phyloP scores from a whole-genome alignment of 2,329 filamentous ascomycete species.

The Aspergillus sp. region DNA sequence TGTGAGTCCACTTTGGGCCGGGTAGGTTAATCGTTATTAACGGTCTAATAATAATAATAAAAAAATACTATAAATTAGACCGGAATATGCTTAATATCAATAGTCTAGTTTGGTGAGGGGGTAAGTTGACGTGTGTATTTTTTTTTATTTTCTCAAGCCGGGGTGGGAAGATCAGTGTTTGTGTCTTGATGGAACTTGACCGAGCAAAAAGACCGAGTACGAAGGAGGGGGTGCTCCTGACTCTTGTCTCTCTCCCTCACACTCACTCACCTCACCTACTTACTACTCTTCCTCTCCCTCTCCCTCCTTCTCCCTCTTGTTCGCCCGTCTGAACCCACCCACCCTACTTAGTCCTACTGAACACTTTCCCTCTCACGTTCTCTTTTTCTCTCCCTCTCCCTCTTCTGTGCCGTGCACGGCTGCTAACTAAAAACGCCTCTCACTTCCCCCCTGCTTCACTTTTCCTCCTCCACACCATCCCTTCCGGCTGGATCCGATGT shows the following conservation, averaged over 20 bases:
- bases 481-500: slow-evolving; percentile 1
- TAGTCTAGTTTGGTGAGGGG: not conserved
- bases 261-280: no score
- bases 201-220: not conserved
- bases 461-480: not conserved
- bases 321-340: not conserved
- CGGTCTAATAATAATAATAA: not conserved
- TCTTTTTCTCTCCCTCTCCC: no score
- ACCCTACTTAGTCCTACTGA: not conserved
- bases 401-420: no score
- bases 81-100: not conserved
- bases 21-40: slow-evolving; percentile 2
- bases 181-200: not conserved
- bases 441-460: not conserved
- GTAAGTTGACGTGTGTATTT: not conserved
- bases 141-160: not conserved
- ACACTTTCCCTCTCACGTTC: not conserved
- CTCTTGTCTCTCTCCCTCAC: not conserved
- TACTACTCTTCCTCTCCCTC: no score
- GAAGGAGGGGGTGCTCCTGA: not conserved
- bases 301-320: not conserved
- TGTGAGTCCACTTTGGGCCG: slow-evolving; percentile 8
- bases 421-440: no score
- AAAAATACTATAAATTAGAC: not conserved
- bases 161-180: not conserved